Evolutionary conservation across 1,284 basidiomycete genomes (phyloP).

Genomic region (Leccinum solheimii): DNA sequence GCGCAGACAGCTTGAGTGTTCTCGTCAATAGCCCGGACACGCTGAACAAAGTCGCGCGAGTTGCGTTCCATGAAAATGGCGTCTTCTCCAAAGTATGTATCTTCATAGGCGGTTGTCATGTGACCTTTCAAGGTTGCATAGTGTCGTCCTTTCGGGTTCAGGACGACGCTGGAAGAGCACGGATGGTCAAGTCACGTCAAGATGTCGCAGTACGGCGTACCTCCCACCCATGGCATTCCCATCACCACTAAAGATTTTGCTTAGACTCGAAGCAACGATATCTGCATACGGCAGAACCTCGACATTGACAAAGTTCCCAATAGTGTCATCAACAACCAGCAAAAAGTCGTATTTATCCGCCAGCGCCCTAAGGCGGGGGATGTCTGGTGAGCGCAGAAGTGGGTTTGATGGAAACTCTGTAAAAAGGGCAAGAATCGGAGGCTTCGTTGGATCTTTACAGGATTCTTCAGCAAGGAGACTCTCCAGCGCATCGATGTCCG

Average conservation of each 20-base stretch:
- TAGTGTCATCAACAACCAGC: slow-evolving; percentile 92
- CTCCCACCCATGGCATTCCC: slow-evolving; percentile 98
- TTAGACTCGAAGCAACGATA: slow-evolving; percentile 91
- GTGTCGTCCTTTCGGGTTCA: slow-evolving; percentile 79
- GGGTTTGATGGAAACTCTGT: slow-evolving; percentile 97
- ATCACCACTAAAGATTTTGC: slow-evolving; percentile 95
- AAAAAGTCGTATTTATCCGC: slow-evolving; percentile 90
- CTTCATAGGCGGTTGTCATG: slow-evolving; percentile 73
- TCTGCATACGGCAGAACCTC: slow-evolving; percentile 90
- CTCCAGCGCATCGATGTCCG: slow-evolving; percentile 78
- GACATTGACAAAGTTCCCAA: slow-evolving; percentile 96
- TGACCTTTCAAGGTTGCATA: slow-evolving; percentile 66
- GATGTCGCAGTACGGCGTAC: slow-evolving; percentile 45
- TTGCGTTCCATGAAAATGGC: slow-evolving; percentile 98
- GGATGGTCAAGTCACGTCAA: neutral
- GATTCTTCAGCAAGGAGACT: slow-evolving; percentile 54
- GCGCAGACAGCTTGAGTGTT: slow-evolving; percentile 86
- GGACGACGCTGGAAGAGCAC: slow-evolving; percentile 54
- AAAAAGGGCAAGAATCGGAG: slow-evolving; percentile 65
- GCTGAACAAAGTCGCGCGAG: slow-evolving; percentile 85
- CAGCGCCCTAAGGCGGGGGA: slow-evolving; percentile 75
- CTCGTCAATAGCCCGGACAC: slow-evolving; percentile 77
- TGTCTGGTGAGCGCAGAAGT: slow-evolving; percentile 80
- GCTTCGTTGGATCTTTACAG: slow-evolving; percentile 40
- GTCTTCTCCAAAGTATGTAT: slow-evolving; percentile 89